These are phyloP conservation scores for Kwoniella sp. DNA, from an alignment of 768 basidiomycete species.

Conservation along the genomic window DNA sequence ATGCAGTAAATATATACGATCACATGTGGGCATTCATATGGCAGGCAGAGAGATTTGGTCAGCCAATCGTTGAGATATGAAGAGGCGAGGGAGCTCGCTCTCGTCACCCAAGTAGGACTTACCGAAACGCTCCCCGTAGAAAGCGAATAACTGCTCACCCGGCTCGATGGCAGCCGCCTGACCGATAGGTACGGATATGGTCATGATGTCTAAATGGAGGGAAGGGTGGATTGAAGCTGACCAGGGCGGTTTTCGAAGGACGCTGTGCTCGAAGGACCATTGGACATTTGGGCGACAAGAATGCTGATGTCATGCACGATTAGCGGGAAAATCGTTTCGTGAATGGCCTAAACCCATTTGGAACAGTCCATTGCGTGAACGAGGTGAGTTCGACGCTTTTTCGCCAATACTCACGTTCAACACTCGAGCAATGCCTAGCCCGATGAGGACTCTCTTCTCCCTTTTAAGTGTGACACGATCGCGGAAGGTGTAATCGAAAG, in stretches of 20 bases:
- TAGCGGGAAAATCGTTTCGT: too few species aligned
- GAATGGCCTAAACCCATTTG: too few species aligned
- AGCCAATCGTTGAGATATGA: too few species aligned
- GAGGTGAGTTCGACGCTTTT: too few species aligned
- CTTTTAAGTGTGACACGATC: background rate
- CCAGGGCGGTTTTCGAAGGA: background rate
- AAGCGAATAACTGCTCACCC: slow-evolving; percentile 9
- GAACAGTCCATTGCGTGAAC: too few species aligned
- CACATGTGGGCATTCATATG: too few species aligned
- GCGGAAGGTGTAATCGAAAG: background rate
- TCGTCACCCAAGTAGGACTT: too few species aligned
- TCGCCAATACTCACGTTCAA: slow-evolving; percentile 10
- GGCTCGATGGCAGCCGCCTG: background rate
- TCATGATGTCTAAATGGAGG: background rate
- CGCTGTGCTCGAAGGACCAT: background rate
- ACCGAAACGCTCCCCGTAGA: slow-evolving; percentile 14
- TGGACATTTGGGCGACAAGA: background rate
- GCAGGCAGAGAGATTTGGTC: background rate
- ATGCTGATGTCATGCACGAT: background rate
- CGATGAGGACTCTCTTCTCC: background rate
- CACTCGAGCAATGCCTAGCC: slow-evolving; percentile 11
- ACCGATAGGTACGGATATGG: background rate
- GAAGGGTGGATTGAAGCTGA: background rate
- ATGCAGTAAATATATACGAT: background rate
- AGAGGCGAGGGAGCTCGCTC: too few species aligned